phyloP scores from a whole-genome alignment of 805 yeast genomes.

The Schizosaccharomyces pombe region DNA sequence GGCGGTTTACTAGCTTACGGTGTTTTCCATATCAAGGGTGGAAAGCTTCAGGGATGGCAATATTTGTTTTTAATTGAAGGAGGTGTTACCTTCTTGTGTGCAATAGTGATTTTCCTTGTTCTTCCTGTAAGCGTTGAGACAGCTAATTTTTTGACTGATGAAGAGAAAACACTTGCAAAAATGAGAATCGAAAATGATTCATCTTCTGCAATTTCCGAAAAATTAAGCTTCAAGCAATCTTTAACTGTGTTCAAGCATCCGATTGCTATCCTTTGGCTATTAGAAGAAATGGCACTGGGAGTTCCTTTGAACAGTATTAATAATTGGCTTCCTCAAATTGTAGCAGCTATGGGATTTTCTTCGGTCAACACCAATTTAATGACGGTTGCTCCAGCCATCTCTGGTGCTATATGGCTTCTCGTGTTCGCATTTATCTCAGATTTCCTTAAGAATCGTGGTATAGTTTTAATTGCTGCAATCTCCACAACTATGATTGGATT shows the following conservation, averaged over 20 bases:
- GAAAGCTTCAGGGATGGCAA: constrained; percentile 24
- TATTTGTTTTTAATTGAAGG: constrained; percentile 25
- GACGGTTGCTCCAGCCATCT: constrained; percentile 28
- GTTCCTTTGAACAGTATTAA: constrained; percentile 6
- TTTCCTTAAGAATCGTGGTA: constrained; percentile 19
- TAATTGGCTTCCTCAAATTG: constrained; percentile 24
- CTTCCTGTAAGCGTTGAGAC: constrained; percentile 19
- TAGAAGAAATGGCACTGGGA: constrained; percentile 6
- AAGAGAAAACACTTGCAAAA: constrained; percentile 19
- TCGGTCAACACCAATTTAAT: constrained; percentile 45
- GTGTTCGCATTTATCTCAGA: constrained; percentile 22
- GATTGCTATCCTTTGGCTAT: constrained; percentile 2
- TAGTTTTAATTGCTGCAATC: constrained; percentile 20
- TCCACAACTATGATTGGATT: constrained; percentile 23
- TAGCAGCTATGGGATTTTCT: constrained; percentile 32
- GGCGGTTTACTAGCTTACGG: constrained; percentile 26
- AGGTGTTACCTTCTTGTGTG: constrained; percentile 16
- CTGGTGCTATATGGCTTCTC: constrained; percentile 24
- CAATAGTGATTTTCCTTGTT: constrained; percentile 7
- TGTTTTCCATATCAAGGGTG: constrained; percentile 21
- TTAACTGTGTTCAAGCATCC: constrained; percentile 11
- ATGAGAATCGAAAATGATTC: constrained; percentile 23
- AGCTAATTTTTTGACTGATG: constrained; percentile 20
- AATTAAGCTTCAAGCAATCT: constrained; percentile 20
- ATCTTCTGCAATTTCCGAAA: constrained; percentile 18